Conservation (phyloP, 352 stramenopile species). For the Globisporangium nagaii region DNA sequence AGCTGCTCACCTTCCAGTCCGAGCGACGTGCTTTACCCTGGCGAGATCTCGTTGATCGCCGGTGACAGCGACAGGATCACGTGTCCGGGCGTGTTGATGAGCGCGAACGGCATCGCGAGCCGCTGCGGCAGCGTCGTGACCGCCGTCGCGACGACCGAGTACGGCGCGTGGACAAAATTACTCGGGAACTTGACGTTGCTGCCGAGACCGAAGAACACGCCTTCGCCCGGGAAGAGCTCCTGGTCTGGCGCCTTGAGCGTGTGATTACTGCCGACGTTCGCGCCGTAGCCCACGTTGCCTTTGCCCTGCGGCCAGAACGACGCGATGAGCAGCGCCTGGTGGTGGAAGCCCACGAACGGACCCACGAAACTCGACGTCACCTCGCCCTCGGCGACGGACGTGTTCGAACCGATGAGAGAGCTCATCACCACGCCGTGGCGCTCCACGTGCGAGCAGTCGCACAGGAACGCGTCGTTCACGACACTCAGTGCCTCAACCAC, state of each 20-base stretch:
- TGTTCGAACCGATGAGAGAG: conserved; percentile 85
- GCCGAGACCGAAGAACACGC: conserved; percentile 93
- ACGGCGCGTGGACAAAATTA: conserved; percentile 89
- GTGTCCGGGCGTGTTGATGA: conserved; percentile 75
- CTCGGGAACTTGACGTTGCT: conserved; percentile 94
- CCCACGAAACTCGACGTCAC: conserved; percentile 89
- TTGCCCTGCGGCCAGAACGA: conserved; percentile 89
- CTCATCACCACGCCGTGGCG: conserved; percentile 83
- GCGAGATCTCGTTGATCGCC: conserved; percentile 80
- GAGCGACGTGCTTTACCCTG: too few relatives aligned
- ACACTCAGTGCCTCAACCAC: conserved; percentile 60
- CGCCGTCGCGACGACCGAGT: conserved; percentile 93
- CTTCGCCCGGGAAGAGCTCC: conserved; percentile 91
- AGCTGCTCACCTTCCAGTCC: too few relatives aligned
- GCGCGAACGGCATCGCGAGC: conserved; percentile 72
- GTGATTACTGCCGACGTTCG: conserved; percentile 97
- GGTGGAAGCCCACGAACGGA: conserved; percentile 94
- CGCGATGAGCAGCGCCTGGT: conserved; percentile 91
- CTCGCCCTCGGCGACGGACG: conserved; percentile 84
- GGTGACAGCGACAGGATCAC: conserved; percentile 73
- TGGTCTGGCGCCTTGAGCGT: conserved; percentile 88
- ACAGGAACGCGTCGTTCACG: conserved; percentile 66
- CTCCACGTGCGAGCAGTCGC: conserved; percentile 70
- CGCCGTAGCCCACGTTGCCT: conserved; percentile 92
- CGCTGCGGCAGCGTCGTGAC: conserved; percentile 87